Evolutionary conservation across 257 asterid species (phyloP), one percentile per base, ranked within the genome.

Genomic region (Salvia rosmarinus): DNA sequence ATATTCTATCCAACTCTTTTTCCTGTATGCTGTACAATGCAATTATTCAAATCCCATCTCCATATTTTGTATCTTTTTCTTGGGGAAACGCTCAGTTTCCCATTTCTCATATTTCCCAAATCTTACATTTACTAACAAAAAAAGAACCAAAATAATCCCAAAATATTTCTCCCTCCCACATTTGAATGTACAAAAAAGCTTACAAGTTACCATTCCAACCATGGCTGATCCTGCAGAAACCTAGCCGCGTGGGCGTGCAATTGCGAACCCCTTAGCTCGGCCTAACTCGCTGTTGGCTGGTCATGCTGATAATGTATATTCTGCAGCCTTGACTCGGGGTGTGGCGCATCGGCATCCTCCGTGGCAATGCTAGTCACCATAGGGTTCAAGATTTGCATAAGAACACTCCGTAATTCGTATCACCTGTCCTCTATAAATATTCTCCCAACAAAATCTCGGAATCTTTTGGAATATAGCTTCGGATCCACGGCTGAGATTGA

Each of bases 401-500:
- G 44, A 64, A 60, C 56, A 49, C 21, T 56, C 55, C 9, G 30
- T 9, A 16, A n/a, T 2, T 9, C 32, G 40, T 10, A 42, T 83
- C 85, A 83, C 72, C 87, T 71, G 10, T 88, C 96, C 75, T 88
- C 90, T 12, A 80, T 52, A 73, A 90, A 90, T 76, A 84, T 83
- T 73, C 83, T 75, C 64, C 92, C 81, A 5, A 81, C 72, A 67
- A 90, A 90, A 76, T 90, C 96, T 0, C 96, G 84, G 50, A 90
- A 90, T 68, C 96, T 82, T 66, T 83, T 86, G 60, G 96, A 88
- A 43, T 90, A 90, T 40, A 83, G 72, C 70, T 87, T 88, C 5
- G 96, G 96, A 52, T 88, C 96, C 8, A 90, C 96, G 28, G 94
- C 96, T 32, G 96, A 90, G 66, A 90, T 90, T 4, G 87, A 88